Evolutionary conservation across 768 basidiomycete species (phyloP), one percentile per base, ranked within the genome.

Genomic region (Psilocybe azurescens): DNA sequence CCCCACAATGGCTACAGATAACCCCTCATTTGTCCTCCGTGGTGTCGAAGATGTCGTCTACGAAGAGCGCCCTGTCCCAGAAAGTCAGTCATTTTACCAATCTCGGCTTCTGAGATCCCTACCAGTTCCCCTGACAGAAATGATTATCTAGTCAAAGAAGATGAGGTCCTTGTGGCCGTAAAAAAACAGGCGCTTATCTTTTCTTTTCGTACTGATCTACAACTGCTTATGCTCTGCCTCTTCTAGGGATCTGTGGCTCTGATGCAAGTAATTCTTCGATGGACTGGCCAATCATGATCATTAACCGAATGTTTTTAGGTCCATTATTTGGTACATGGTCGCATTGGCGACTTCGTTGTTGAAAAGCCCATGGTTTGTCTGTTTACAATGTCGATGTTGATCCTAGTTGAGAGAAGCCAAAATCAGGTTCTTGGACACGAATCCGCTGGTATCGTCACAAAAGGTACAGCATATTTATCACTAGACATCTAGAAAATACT

Each of bases 341-440:
- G 87, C 46, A 93, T 93, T 61, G 89, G 87, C 18, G 89, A 92
- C 71, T 94, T 90, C 75, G 77, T 91, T 54, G 91, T 97, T 62
- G 77, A 89, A 60, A 83, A 83, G 39, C 93, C 94, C 0, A 95
- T 94, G 90, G 92, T 90, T 68, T 60, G 8, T 46, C 60, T 30
- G 30, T 48, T 32, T 48, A 20, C 14, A 9, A 47, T 39, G 24
- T 39, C 20, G 32, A 46, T 24, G 4, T 10, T 5, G 11, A 10
- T 33, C 44, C 54, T 24, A 14, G 20, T 38, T n/a, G 33, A 56
- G 16, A 32, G 52, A 24, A 56, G 24, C 52, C 56, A 18, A 28
- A 13, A 44, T 7, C 41, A 74, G 94, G 91, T 95, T 53, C 88
- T 98, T 48, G 97, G 97, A 18, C 97, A 99, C 71, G 97, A 99